A percentile compares a stretch with the other conserved stretches of the same genome.
Evolutionary conservation across 208 protist species (phyloP).

Genomic region (Leishmania arabica): DNA sequence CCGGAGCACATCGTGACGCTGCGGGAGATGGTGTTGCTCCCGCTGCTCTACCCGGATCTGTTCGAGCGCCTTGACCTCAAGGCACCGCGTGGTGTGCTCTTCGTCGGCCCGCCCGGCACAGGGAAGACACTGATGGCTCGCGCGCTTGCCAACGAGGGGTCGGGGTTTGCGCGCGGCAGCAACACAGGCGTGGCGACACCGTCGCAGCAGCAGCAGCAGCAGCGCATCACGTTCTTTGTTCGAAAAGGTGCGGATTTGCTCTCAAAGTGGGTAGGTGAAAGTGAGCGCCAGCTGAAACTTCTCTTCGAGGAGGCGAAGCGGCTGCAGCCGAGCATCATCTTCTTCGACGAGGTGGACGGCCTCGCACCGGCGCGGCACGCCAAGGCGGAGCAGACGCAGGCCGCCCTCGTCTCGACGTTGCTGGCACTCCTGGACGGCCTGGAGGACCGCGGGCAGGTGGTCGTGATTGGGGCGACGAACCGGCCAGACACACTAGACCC

Average conservation of each 20-base stretch:
- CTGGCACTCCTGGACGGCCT: slow-evolving; percentile 96
- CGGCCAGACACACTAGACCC: slow-evolving; percentile 96
- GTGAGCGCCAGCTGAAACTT: slow-evolving; percentile 95
- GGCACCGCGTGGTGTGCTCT: slow-evolving; percentile 97
- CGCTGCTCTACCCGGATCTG: slow-evolving; percentile 75
- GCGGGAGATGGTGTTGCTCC: slow-evolving; percentile 85
- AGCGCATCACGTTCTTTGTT: slow-evolving; percentile 96
- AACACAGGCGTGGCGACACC: neutral
- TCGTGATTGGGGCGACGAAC: slow-evolving; percentile 97
- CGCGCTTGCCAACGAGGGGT: slow-evolving; percentile 98
- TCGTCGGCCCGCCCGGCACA: slow-evolving; percentile 99
- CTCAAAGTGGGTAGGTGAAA: slow-evolving; percentile 99
- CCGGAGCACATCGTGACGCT: slow-evolving; percentile 77
- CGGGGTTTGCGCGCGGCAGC: slow-evolving; percentile 55
- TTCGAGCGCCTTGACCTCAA: slow-evolving; percentile 53
- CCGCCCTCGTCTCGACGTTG: slow-evolving; percentile 90
- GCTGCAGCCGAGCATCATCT: slow-evolving; percentile 97
- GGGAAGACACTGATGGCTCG: slow-evolving; percentile 99
- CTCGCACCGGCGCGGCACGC: slow-evolving; percentile 85
- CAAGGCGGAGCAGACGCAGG: slow-evolving; percentile 83
- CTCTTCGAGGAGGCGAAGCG: slow-evolving; percentile 98
- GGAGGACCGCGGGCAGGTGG: slow-evolving; percentile 88
- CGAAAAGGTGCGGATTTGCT: slow-evolving; percentile 97
- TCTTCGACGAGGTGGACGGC: slow-evolving; percentile 99
- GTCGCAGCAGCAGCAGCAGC: slow-evolving; percentile 19